Percentiles rank a stretch among this genome's conserved stretches.
Conservation (phyloP, 352 stramenopile species). For the Phytopythium mirpurense region DNA sequence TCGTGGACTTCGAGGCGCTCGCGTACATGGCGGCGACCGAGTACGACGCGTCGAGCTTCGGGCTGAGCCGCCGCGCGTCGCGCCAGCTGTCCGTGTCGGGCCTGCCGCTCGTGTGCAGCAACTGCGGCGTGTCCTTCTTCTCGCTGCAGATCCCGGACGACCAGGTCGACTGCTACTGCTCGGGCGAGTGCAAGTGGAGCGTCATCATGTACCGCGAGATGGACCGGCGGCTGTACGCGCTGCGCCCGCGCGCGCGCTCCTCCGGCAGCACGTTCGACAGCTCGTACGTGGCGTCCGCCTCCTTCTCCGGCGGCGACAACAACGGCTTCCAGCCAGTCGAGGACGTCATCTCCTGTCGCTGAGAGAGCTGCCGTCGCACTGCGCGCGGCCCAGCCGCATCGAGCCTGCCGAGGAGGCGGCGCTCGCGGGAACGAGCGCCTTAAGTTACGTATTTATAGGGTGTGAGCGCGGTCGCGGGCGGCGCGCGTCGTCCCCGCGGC, state of each 20-base stretch:
- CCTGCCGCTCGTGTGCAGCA: constrained; percentile 71
- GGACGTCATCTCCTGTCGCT: constrained; percentile 29
- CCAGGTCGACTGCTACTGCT: constrained; percentile 78
- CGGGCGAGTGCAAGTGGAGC: constrained; percentile 87
- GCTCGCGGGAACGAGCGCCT: neutral
- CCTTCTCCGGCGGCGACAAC: constrained; percentile 11
- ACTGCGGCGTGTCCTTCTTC: constrained; percentile 82
- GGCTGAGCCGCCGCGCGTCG: constrained; percentile 9
- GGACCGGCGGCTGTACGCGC: constrained; percentile 54
- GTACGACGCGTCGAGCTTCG: constrained; percentile 18
- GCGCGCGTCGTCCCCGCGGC: neutral
- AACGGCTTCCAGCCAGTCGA: constrained; percentile 21
- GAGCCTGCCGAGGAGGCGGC: neutral
- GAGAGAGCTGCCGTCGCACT: too few relatives aligned
- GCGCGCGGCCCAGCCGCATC: neutral
- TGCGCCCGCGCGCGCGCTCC: constrained; percentile 24
- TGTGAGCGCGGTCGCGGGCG: neutral
- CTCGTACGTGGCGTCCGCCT: constrained; percentile 14
- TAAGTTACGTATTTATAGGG: constrained; percentile 10
- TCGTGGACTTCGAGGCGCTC: constrained; percentile 38
- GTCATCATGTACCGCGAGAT: constrained; percentile 85
- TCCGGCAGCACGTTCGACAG: constrained; percentile 17
- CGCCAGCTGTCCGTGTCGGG: constrained; percentile 35
- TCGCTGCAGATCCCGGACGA: constrained; percentile 59
- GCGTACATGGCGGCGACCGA: constrained; percentile 20